These are phyloP conservation scores for Suillus plorans DNA, from an alignment of 768 basidiomycete species.

Conservation along the genomic window DNA sequence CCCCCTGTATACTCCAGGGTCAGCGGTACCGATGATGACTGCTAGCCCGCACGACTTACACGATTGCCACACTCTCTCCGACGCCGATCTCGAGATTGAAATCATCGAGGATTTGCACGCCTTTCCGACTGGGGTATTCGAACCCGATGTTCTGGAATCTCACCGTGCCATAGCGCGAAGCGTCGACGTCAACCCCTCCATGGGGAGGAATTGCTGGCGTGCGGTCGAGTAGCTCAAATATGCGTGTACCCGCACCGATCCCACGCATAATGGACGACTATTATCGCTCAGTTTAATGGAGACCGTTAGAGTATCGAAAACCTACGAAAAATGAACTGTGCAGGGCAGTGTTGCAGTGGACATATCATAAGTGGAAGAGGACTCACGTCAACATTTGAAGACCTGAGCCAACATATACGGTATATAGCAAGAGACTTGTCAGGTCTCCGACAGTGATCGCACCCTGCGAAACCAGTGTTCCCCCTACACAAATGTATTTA, in stretches of 20 bases:
- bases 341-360: slow-evolving; percentile 6
- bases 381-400: slow-evolving; percentile 77
- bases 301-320: slow-evolving; percentile 9
- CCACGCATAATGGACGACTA: slow-evolving; percentile 96
- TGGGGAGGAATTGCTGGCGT: slow-evolving; percentile 68
- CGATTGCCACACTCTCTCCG: slow-evolving; percentile 88
- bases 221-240: slow-evolving; percentile 92
- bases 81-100: slow-evolving; percentile 78
- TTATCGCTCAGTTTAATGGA: background rate
- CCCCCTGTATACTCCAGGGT: slow-evolving; percentile 50
- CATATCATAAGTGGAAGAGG: slow-evolving; percentile 1
- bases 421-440: slow-evolving; percentile 87
- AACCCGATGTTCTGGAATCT: slow-evolving; percentile 84
- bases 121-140: slow-evolving; percentile 85
- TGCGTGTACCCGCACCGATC: slow-evolving; percentile 86
- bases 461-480: slow-evolving; percentile 84
- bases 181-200: slow-evolving; percentile 56
- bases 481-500: slow-evolving; percentile 49
- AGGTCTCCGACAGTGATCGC: slow-evolving; percentile 91
- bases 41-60: slow-evolving; percentile 54
- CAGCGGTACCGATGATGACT: slow-evolving; percentile 3
- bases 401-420: slow-evolving; percentile 83
- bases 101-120: slow-evolving; percentile 77
- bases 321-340: slow-evolving; percentile 40
- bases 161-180: slow-evolving; percentile 63